Conservation (phyloP, 1,139 yeast species). For the Protomyces inouyei region DNA sequence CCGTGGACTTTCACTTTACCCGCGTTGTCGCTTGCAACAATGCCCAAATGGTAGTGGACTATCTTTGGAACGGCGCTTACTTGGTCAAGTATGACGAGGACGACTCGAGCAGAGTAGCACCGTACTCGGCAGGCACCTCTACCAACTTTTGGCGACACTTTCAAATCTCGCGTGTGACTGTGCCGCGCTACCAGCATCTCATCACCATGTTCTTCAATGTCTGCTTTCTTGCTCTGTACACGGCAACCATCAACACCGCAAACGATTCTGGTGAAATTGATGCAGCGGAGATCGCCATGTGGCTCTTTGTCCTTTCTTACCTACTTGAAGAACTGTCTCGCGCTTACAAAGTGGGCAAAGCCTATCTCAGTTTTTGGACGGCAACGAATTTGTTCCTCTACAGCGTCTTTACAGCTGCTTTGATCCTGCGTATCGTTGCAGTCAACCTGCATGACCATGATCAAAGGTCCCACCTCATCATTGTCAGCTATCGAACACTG, state of each 20-base stretch:
- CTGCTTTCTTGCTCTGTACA: constrained; percentile 58
- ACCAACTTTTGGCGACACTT: constrained; percentile 12
- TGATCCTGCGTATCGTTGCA: constrained; percentile 55
- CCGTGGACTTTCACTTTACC: constrained; percentile 21
- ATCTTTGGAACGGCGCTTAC: constrained; percentile 18
- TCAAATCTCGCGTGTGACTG: constrained; percentile 35
- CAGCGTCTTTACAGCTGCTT: constrained; percentile 30
- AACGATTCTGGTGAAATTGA: constrained; percentile 42
- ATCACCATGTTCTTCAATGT: constrained; percentile 65
- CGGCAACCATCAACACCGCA: constrained; percentile 57
- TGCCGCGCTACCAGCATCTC: constrained; percentile 75
- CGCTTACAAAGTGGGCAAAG: constrained; percentile 66
- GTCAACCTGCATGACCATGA: constrained; percentile 37
- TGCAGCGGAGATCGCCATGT: constrained; percentile 54
- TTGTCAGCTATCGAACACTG: constrained; percentile 62
- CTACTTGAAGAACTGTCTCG: constrained; percentile 63
- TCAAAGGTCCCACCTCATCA: constrained; percentile 48
- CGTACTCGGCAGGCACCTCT: constrained; percentile 6
- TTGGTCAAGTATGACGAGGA: constrained; percentile 23
- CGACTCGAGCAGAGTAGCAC: constrained; percentile 13
- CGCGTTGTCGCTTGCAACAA: constrained; percentile 16
- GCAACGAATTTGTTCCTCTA: constrained; percentile 50
- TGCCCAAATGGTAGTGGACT: constrained; percentile 7
- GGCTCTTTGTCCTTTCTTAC: constrained; percentile 62
- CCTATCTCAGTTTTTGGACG: constrained; percentile 71